Base-by-base conservation (phyloP, 345 rosid genomes). In the Brassica cretica region DNA sequence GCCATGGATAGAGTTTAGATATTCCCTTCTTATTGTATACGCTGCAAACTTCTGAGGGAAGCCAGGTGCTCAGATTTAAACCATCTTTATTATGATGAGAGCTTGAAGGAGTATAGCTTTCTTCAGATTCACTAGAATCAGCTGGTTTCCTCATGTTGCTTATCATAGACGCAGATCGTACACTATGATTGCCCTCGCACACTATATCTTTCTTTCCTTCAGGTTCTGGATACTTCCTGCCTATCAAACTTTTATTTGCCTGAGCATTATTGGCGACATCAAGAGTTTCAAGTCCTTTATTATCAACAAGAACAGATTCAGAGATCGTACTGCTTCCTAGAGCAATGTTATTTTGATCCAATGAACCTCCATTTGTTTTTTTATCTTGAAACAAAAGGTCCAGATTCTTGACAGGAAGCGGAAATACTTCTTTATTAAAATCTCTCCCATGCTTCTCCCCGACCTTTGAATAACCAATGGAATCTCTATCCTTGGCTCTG, bases 1-100 rank as follows among this genome's bases (percentile, higher is more conserved):
- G 98, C 98, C 98, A 94, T 58, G 90, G 87, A 83, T 94, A 91
- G 33, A 94, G 84, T 86, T 89, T 87, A 61, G 86, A 87, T 69
- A 94, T 91, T 82, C 98, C 98, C 86, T 70, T 94, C 84, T 82
- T 92, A 76, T 82, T 86, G 84, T 92, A 94, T 70, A 84, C 80
- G 78, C 72, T 79, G 86, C 97, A 90, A 78, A 92, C 84, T 76
- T 89, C 92, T 67, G 81, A 68, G 76, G 97, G 97, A 86, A 94
- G 98, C 98, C 97, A 94, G 64, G 80, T 82, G 85, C 81, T 83
- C 37, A 92, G 84, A 66, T 82, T 86, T 64, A 89, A 77, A 68
- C 66, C 75, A 68, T 86, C 94, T 79, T 84, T 86, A 61, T 35
- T 76, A 24, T 74, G 78, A 83, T 80, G 81, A 75, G 59, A 80